Evolutionary conservation across 257 asterid genomes (phyloP).

Genomic region (Paraleonurus japonicus): DNA sequence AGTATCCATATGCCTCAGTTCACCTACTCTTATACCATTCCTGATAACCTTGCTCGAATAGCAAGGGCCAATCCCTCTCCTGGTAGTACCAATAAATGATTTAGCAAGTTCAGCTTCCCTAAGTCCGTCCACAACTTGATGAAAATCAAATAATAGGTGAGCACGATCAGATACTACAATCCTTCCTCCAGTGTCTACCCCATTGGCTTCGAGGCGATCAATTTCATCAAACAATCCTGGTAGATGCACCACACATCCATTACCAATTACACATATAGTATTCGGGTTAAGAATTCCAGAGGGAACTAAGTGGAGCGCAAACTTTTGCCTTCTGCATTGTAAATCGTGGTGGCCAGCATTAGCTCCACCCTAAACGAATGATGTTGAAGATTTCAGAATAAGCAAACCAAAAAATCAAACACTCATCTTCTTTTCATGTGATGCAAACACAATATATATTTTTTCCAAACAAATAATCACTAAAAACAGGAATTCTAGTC

Average conservation of each 20-base stretch:
- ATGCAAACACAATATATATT: background rate
- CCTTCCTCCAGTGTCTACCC: conserved; percentile 83
- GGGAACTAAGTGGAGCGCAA: conserved; percentile 95
- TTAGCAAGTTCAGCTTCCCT: conserved; percentile 90
- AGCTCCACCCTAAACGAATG: conserved; percentile 82
- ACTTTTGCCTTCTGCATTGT: conserved; percentile 94
- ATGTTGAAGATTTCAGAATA: conserved; percentile 18
- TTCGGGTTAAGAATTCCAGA: conserved; percentile 79
- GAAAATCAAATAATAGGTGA: conserved; percentile 87
- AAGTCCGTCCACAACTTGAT: conserved; percentile 82
- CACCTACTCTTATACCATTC: conserved; percentile 87
- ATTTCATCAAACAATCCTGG: conserved; percentile 85
- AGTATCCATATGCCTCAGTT: conserved; percentile 96
- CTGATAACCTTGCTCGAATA: conserved; percentile 94
- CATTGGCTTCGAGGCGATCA: conserved; percentile 81
- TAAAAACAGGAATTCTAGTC: background rate
- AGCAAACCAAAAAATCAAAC: conserved; percentile 29
- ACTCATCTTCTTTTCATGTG: conserved; percentile 30
- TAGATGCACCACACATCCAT: conserved; percentile 91
- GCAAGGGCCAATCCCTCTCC: conserved; percentile 95
- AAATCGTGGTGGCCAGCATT: conserved; percentile 98
- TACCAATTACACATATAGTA: conserved; percentile 66
- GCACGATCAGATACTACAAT: conserved; percentile 92
- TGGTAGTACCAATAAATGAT: conserved; percentile 94
- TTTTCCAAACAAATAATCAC: background rate